Conservation (phyloP, 176 grass and related monocot species). For the Urochloa ruziziensis region DNA sequence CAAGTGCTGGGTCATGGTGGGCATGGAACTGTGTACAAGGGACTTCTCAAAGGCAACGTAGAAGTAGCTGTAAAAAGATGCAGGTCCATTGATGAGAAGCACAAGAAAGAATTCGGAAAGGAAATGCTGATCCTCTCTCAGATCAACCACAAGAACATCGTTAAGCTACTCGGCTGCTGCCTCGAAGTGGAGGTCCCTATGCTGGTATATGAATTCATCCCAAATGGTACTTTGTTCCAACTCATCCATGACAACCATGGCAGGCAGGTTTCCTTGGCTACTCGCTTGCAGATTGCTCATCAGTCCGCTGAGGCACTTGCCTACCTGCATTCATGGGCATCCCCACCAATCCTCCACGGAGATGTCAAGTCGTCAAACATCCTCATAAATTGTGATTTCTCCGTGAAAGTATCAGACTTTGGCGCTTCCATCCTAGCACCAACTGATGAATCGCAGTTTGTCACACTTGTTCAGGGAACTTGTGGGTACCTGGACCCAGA, state of each 20-base stretch:
- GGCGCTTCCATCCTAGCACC: conserved; percentile 6
- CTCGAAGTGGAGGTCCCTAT: conserved; percentile 18
- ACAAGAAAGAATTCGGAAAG: conserved; percentile 10
- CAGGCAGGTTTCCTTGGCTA: not conserved
- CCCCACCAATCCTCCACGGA: conserved; percentile 7
- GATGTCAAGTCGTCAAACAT: conserved; percentile 15
- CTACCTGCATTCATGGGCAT: conserved; percentile 11
- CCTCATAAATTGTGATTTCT: not conserved
- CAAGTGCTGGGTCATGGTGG: not conserved
- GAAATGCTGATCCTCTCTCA: conserved; percentile 18
- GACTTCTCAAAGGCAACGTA: not conserved
- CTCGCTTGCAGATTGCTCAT: not conserved
- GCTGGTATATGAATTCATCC: conserved; percentile 15
- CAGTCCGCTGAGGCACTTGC: not conserved
- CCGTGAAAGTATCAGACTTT: conserved; percentile 29
- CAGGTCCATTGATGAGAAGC: not conserved
- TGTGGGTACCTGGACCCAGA: conserved; percentile 55
- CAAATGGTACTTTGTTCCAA: conserved; percentile 1
- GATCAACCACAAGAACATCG: conserved; percentile 25
- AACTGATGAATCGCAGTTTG: conserved; percentile 21
- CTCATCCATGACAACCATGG: not conserved
- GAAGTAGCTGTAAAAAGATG: conserved; percentile 28
- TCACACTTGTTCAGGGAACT: conserved; percentile 51
- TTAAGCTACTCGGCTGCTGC: not conserved
- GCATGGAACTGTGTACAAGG: conserved; percentile 20